Percentiles rank a stretch among this genome's conserved stretches.
These are phyloP conservation scores for Sicyos baderoa DNA, from an alignment of 306 rosid species.

Conservation along the genomic window DNA sequence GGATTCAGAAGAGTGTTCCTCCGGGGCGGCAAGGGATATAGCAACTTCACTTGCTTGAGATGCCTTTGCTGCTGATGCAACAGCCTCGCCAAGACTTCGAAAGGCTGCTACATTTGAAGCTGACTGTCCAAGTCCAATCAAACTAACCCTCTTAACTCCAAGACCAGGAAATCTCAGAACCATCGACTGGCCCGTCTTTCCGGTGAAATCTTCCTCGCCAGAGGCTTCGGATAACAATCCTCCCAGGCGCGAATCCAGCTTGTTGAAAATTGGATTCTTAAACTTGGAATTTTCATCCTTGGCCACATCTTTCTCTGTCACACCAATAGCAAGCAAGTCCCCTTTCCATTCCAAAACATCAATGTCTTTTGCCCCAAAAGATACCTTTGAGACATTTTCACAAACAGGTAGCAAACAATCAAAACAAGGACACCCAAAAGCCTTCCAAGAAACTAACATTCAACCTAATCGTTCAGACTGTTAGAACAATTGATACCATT, in stretches of 20 bases:
- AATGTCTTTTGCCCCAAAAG: slow-evolving; percentile 58
- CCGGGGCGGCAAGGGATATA: slow-evolving; percentile 67
- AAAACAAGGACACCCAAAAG: slow-evolving; percentile 13
- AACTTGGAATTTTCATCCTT: slow-evolving; percentile 59
- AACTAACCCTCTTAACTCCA: slow-evolving; percentile 71
- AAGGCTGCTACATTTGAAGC: slow-evolving; percentile 44
- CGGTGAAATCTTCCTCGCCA: slow-evolving; percentile 87
- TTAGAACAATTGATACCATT: background rate
- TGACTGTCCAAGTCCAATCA: slow-evolving; percentile 85
- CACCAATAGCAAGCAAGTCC: slow-evolving; percentile 84
- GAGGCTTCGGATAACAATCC: slow-evolving; percentile 84
- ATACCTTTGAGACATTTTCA: slow-evolving; percentile 46
- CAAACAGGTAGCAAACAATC: slow-evolving; percentile 29
- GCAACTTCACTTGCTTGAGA: slow-evolving; percentile 66
- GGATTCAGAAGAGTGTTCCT: slow-evolving; percentile 49
- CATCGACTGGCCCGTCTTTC: slow-evolving; percentile 72
- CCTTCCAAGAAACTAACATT: background rate
- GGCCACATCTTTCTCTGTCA: slow-evolving; percentile 64
- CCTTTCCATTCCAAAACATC: slow-evolving; percentile 86
- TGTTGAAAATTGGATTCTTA: slow-evolving; percentile 60
- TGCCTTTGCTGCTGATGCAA: slow-evolving; percentile 71
- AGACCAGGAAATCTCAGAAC: slow-evolving; percentile 71
- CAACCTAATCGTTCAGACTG: background rate
- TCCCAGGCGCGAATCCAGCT: slow-evolving; percentile 72
- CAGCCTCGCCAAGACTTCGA: slow-evolving; percentile 74